phyloP scores from a whole-genome alignment of 257 asterid genomes.

The Coffea canephora region DNA sequence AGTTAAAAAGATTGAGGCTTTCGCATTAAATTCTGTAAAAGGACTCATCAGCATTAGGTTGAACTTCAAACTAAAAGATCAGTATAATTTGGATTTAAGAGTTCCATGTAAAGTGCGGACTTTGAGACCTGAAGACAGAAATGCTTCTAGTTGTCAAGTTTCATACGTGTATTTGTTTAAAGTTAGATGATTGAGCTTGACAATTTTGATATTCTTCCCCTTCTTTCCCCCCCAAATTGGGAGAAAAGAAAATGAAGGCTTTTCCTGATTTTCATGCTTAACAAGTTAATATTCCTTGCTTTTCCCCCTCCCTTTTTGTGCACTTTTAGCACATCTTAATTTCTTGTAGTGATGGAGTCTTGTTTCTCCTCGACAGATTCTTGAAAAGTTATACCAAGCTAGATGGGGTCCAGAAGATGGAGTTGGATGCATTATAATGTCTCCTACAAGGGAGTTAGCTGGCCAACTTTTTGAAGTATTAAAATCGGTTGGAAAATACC shows the following conservation, averaged over 20 bases:
- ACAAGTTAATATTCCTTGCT: background rate
- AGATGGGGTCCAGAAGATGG: slow-evolving; percentile 99
- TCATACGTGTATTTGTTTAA: background rate
- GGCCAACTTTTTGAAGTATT: slow-evolving; percentile 78
- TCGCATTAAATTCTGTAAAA: background rate
- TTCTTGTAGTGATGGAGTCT: background rate
- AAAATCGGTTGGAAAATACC: slow-evolving; percentile 73
- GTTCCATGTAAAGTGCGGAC: background rate
- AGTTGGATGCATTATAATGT: slow-evolving; percentile 88
- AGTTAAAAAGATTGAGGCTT: background rate
- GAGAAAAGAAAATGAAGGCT: background rate
- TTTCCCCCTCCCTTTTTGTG: background rate
- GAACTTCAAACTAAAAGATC: background rate
- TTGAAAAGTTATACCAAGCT: slow-evolving; percentile 74
- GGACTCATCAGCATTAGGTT: too few relatives aligned
- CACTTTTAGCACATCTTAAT: background rate
- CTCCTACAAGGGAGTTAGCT: slow-evolving; percentile 95
- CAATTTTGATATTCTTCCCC: background rate
- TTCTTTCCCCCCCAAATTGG: background rate
- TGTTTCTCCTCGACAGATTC: slow-evolving; percentile 44
- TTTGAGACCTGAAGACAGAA: background rate
- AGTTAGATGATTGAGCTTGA: background rate
- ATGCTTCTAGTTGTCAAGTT: background rate
- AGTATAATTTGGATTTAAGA: background rate
- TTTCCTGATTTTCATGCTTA: background rate